These are phyloP conservation scores for Zymoseptoria passerinii DNA, from an alignment of 2,329 filamentous ascomycete genomes.

Conservation along the genomic window DNA sequence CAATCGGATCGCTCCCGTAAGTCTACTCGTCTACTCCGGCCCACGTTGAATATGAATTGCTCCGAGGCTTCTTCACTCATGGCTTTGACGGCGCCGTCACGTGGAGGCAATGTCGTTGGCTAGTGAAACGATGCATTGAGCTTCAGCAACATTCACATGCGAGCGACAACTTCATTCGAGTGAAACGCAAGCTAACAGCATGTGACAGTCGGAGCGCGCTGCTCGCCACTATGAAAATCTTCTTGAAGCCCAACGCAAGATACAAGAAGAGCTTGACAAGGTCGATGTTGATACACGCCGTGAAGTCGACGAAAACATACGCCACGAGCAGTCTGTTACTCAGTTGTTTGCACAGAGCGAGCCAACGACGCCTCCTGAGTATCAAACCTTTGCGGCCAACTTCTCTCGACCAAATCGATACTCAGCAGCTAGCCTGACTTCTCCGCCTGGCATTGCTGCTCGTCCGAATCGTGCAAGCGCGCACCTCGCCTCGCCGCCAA, in stretches of 20 bases:
- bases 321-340: slow-evolving; percentile 71
- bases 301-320: slow-evolving; percentile 74
- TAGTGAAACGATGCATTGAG: not conserved
- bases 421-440: slow-evolving; percentile 79
- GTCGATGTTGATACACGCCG: slow-evolving; percentile 76
- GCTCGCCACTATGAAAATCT: slow-evolving; percentile 86
- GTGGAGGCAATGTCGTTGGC: not conserved
- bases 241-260: slow-evolving; percentile 77
- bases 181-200: slow-evolving; percentile 11
- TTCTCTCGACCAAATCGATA: slow-evolving; percentile 81
- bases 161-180: not conserved
- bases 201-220: slow-evolving; percentile 79
- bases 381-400: slow-evolving; percentile 63
- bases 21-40: slow-evolving; percentile 31
- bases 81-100: not conserved
- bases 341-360: slow-evolving; percentile 65
- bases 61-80: slow-evolving; percentile 19
- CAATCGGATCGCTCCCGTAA: slow-evolving; percentile 70
- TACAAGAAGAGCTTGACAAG: slow-evolving; percentile 86
- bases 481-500: slow-evolving; percentile 69
- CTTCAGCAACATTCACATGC: not conserved
- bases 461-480: slow-evolving; percentile 69
- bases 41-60: not conserved
- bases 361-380: slow-evolving; percentile 92
- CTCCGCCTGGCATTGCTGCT: slow-evolving; percentile 55